Base-by-base conservation (phyloP, 1,139 yeast species). In the Entelexis paramagnoliae region DNA sequence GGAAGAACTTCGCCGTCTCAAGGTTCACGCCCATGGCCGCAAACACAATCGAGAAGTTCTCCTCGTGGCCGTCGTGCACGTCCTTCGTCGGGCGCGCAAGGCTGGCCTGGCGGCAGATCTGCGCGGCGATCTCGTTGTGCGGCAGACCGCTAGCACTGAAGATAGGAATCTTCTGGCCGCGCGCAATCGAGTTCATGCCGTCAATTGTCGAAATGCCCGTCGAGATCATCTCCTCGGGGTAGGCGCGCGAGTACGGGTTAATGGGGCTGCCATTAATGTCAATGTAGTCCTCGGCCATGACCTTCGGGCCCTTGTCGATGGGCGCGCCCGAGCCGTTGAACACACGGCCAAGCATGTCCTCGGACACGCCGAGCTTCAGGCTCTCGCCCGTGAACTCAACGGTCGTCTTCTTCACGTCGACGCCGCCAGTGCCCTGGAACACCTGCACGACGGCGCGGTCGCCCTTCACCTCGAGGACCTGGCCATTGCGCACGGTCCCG, bases 281-380 rank as follows among this genome's bases (percentile, higher is more conserved):
- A 70, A 93, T 76, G 70, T 87, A 91, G 69, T 91, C 99, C 71
- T 91, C 99, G 51, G 99, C 98, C 67, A 91, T 84, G 54, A 91
- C 95, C 71, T 85, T 85, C 60, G 99, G 99, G 56, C 99, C 99
- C 64, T 87, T 87, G 70, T 91, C 99, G 64, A 87, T 89, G 55
- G 98, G 95, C 71, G 95, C 82, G 72, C 98, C 99, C 32, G 97
- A 88, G 68, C 99, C 99, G 72, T 91, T 96, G 68, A 91, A 91
- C 59, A 91, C 86, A 75, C 99, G 85, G 59, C 99, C 99, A 67
- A 91, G 76, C 77, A 88, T 84, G 67, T 91, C 99, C 71, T 93
- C 98, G 53, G 95, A 84, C 34, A 91, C 98, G 32, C 98, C 85
- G 60, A 91, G 87, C 68, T 83, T 85, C 76, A 91, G 76, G 69